phyloP scores from a whole-genome alignment of 2,329 filamentous ascomycete genomes.

The Epichloe hybrida region DNA sequence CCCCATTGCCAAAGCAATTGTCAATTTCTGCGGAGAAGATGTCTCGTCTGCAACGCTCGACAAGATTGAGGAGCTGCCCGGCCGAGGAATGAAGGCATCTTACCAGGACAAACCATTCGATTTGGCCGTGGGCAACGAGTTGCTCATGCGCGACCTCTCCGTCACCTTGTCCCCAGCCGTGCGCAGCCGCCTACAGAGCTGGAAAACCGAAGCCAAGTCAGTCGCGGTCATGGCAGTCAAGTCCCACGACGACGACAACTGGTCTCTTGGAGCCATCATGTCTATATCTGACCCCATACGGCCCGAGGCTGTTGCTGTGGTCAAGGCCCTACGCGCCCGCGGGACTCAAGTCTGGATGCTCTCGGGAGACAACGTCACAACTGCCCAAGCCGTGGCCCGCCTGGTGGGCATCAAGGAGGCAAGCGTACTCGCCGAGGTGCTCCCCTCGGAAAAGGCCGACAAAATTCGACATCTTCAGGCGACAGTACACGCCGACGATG shows the following conservation, averaged over 20 bases:
- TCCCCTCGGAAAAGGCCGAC: slow-evolving; percentile 70
- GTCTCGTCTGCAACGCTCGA: slow-evolving; percentile 21
- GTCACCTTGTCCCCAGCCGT: slow-evolving; percentile 26
- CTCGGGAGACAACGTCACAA: slow-evolving; percentile 80
- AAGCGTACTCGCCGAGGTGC: slow-evolving; percentile 76
- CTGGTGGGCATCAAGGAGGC: slow-evolving; percentile 58
- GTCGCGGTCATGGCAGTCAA: slow-evolving; percentile 44
- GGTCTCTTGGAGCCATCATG: slow-evolving; percentile 50
- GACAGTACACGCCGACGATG: slow-evolving; percentile 27
- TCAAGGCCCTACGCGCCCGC: slow-evolving; percentile 48
- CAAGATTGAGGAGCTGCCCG: slow-evolving; percentile 52
- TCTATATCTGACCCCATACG: slow-evolving; percentile 73
- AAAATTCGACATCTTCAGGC: slow-evolving; percentile 52
- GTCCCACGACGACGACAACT: slow-evolving; percentile 15
- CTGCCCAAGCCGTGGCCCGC: slow-evolving; percentile 63
- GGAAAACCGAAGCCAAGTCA: slow-evolving; percentile 52
- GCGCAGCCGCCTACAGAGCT: slow-evolving; percentile 29
- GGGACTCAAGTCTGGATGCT: slow-evolving; percentile 80
- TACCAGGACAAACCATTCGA: slow-evolving; percentile 30
- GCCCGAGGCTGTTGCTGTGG: slow-evolving; percentile 52
- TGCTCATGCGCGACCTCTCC: slow-evolving; percentile 42
- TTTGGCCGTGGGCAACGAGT: slow-evolving; percentile 59
- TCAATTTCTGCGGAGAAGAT: slow-evolving; percentile 40
- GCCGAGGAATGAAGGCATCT: slow-evolving; percentile 53
- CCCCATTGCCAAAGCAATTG: slow-evolving; percentile 58